These are phyloP conservation scores for Kodamaea anthophila DNA, from an alignment of 1,139 yeast species.

Conservation along the genomic window DNA sequence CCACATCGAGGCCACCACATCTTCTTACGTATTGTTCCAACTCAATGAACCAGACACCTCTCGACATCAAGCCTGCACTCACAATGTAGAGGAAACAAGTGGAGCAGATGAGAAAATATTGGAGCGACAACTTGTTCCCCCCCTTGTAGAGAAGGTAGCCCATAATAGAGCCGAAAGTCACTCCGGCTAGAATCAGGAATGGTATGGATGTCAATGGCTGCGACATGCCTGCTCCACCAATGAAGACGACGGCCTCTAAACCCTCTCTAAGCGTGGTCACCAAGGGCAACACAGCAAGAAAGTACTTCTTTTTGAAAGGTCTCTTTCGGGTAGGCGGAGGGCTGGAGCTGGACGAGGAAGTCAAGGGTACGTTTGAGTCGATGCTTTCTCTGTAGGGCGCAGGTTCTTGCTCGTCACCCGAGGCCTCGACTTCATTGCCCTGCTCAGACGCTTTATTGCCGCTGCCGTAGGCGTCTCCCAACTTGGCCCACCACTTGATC, in stretches of 20 bases:
- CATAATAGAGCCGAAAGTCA: constrained; percentile 27
- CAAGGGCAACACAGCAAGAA: constrained; percentile 38
- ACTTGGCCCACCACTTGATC: constrained; percentile 44
- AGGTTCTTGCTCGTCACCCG: constrained; percentile 8
- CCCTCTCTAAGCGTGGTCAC: constrained; percentile 46
- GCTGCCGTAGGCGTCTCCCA: constrained; percentile 34
- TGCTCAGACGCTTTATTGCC: constrained; percentile 3
- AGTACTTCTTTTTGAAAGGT: constrained; percentile 26
- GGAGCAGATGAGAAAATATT: constrained; percentile 34
- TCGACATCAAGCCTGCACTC: constrained; percentile 42
- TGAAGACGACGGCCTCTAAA: constrained; percentile 42
- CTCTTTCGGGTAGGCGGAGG: constrained; percentile 2
- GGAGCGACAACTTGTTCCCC: constrained; percentile 38
- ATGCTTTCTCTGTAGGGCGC: constrained; percentile 9
- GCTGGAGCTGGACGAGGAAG: constrained; percentile 1
- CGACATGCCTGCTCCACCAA: constrained; percentile 43
- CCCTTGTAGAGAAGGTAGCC: constrained; percentile 36
- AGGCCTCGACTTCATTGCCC: constrained; percentile 5
- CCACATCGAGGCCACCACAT: constrained; percentile 41
- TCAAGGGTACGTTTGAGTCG: constrained; percentile 12
- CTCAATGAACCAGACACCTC: constrained; percentile 44
- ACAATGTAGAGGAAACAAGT: constrained; percentile 40
- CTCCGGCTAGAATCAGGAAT: constrained; percentile 30
- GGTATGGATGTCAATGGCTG: constrained; percentile 35
- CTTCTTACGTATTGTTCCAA: constrained; percentile 34